Base-by-base conservation (phyloP, 2,329 filamentous ascomycete genomes). In the Fusarium sp. region DNA sequence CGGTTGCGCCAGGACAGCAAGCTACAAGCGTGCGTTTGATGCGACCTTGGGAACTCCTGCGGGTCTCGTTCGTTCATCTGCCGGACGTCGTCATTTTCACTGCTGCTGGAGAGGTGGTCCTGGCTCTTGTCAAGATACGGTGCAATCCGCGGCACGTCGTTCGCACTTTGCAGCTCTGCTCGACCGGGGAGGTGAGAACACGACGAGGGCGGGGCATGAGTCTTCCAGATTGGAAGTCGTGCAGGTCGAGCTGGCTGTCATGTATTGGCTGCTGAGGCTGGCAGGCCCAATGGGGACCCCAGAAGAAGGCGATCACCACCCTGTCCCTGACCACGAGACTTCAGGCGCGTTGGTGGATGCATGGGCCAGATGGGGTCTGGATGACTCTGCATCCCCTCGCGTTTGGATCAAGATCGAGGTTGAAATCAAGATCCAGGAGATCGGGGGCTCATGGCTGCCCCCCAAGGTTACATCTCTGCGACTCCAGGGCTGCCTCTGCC, bases 181-280 rank as follows among this genome's bases (percentile, higher is more conserved):
- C 24, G 49, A 29, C 17, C 20, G n/a, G 20, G 22, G 27, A 31
- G 16, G 46, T 24, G 22, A 53, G 17, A 24, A 29, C 17, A 38
- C 49, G 46, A 36, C 6, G 10, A 62, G 57, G n/a, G 55, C 53
- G 27, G 57, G 51, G 62, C 53, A 17, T 56, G 31, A 24, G 5
- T 14, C 12, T 20, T 53, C 62, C 60, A 64, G 31, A 66, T 69
- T 66, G 6, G 63, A 75, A 64, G 35, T 36, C 27, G 44, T 67
- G 53, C 64, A 71, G 53, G 55, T 24, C 60, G 27, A 51, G 38
- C 27, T 38, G 57, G 20, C 58, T 66, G 56, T 31, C 59, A 68
- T 71, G 56, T 57, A 16, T 5, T 31, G 12, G 10, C 42, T 40
- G 35, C 38, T 56, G 24, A 27, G 17, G 31, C 33, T 51, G 27